These are phyloP conservation scores for Candida ortonii DNA, from an alignment of 805 yeast genomes.

Conservation along the genomic window DNA sequence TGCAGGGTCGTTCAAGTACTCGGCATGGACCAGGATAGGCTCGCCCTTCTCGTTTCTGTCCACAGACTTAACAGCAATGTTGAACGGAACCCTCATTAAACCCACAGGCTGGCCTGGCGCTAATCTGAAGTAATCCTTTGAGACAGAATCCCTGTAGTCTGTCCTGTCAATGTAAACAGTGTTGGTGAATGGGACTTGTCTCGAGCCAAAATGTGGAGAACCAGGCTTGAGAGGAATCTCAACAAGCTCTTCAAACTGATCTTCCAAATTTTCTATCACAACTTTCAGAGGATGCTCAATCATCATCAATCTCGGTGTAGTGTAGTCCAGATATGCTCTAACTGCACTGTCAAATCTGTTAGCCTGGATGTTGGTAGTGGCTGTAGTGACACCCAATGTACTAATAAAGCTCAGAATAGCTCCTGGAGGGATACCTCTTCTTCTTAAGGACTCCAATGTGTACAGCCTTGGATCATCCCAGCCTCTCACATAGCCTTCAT, in stretches of 20 bases:
- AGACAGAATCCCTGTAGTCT: constrained; percentile 72
- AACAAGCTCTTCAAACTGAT: constrained; percentile 65
- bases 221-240: constrained; percentile 92
- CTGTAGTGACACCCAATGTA: constrained; percentile 94
- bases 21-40: constrained; percentile 68
- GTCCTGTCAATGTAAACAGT: constrained; percentile 79
- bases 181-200: constrained; percentile 73
- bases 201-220: constrained; percentile 66
- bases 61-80: constrained; percentile 65
- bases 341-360: constrained; percentile 86
- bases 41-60: constrained; percentile 62
- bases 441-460: constrained; percentile 89
- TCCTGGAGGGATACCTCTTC: constrained; percentile 99
- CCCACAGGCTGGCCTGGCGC: constrained; percentile 96
- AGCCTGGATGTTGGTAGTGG: constrained; percentile 87
- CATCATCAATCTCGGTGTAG: constrained; percentile 94
- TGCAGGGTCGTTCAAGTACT: constrained; percentile 64
- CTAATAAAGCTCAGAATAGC: constrained; percentile 91
- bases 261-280: constrained; percentile 76
- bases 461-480: constrained; percentile 99
- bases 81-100: constrained; percentile 83
- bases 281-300: constrained; percentile 83
- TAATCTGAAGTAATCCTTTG: constrained; percentile 81
- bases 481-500: constrained; percentile 76
- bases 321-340: constrained; percentile 80